phyloP scores from a whole-genome alignment of 371 early-diverging fungal genomes.

The Circinella minor region DNA sequence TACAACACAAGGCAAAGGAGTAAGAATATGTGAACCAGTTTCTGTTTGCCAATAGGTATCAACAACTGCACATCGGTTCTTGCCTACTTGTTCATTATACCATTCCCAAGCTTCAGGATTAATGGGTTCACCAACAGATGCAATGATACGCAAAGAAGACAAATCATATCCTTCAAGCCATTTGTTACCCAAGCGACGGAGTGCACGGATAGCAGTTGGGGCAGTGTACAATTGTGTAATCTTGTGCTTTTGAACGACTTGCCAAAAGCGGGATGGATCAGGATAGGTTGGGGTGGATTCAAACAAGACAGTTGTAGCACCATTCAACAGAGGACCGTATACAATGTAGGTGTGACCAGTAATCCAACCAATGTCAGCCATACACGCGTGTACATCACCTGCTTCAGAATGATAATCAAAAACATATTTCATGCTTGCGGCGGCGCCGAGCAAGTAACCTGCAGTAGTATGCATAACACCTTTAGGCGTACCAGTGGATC shows the following conservation, averaged over 20 bases:
- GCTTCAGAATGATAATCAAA: conserved; percentile 82
- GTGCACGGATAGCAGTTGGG: conserved; percentile 97
- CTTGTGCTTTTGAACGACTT: conserved; percentile 84
- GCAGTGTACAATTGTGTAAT: conserved; percentile 99
- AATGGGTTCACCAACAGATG: conserved; percentile 99
- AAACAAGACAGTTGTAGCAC: conserved; percentile 93
- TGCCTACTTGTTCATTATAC: conserved; percentile 93
- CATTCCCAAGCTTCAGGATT: conserved; percentile 98
- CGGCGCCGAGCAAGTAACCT: conserved; percentile 95
- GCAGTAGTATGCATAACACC: conserved; percentile 94
- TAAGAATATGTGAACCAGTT: conserved; percentile 95
- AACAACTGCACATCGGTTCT: conserved; percentile 86
- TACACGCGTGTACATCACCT: conserved; percentile 86
- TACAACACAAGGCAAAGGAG: conserved; percentile 89
- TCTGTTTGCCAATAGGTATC: conserved; percentile 99
- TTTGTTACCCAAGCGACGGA: conserved; percentile 87
- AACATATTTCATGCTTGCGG: conserved; percentile 88
- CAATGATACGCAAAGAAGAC: conserved; percentile 86
- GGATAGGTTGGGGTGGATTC: conserved; percentile 93
- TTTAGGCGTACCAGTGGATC: conserved; percentile 96
- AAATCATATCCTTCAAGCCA: conserved; percentile 80
- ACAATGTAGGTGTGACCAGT: conserved; percentile 91
- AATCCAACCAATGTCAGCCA: conserved; percentile 84
- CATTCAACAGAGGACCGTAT: conserved; percentile 94
- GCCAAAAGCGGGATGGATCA: conserved; percentile 83